Evolutionary conservation across 1,284 basidiomycete genomes (phyloP), one percentile per base, ranked within the genome.

Genomic region (Takashimella koratensis): DNA sequence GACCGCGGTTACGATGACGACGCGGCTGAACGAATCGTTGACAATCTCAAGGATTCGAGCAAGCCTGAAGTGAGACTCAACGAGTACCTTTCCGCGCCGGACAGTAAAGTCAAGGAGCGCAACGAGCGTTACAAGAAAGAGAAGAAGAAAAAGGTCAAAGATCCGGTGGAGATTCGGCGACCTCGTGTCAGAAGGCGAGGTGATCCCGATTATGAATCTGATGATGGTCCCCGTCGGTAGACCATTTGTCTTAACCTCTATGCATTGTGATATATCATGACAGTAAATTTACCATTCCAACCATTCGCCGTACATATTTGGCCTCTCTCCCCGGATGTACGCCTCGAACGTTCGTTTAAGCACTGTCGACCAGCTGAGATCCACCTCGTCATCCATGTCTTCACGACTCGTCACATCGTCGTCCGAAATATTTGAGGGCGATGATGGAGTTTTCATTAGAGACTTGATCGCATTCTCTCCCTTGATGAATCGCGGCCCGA

Each of bases 231-330:
- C n/a, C n/a, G n/a, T n/a, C n/a, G n/a, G n/a, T n/a, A n/a, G n/a
- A n/a, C n/a, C n/a, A n/a, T n/a, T n/a, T n/a, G n/a, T n/a, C n/a
- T n/a, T n/a, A n/a, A n/a, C 16, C 30, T 36, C 8, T 8, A 36
- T 36, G 30, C 30, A 36, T 36, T 36, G 30, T 36, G 8, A 36
- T 36, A 21, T 43, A n/a, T 43, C 42, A 8, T n/a, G 42, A 19
- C 45, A 47, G 25, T 26, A 13, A 5, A 3, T 19, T 24, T 53
- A 61, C 77, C 78, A 78, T 47, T 71, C 59, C 46, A 79, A 60
- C 76, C 86, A 90, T 75, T 93, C 90, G 50, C 90, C 90, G 66
- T 93, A 95, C 86, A 92, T 88, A 73, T 92, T 94, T 13, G 91
- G 90, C 58, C 81, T 77, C 76, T 95, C 92, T 19, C 86, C 88